Evolutionary conservation across 1,284 basidiomycete genomes (phyloP), one percentile per base, ranked within the genome.

Genomic region (Crocinoboletus sp.): DNA sequence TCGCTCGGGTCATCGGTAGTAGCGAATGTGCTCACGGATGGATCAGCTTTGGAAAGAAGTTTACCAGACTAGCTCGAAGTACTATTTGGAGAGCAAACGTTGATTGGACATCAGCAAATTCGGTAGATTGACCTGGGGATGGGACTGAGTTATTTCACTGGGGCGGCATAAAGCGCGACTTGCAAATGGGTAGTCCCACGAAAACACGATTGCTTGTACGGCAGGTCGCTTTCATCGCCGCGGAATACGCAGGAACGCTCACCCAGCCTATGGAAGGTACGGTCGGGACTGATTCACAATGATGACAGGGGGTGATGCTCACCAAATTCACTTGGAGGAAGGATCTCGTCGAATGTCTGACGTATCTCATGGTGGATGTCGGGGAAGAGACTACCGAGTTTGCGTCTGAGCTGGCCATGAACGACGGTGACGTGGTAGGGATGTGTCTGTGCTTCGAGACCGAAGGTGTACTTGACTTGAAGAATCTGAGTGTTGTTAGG

Each of bases 111-210:
- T 66, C 53, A 28, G 63, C 61, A 39, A 67, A 66, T 43, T 51
- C 60, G 35, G 55, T 45, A 54, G 45, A 63, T 35, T 50, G 55
- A 32, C 54, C 63, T 65, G 49, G 46, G 54, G 29, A 41, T 50
- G 57, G 43, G 43, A 24, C 31, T 49, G 41, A 57, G 34, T 31
- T 31, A 20, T 22, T 35, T 38, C 39, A 36, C 43, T 41, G 48
- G 27, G 38, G 30, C 25, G 36, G 35, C 15, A 38, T 19, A 27
- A 51, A 36, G 41, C 8, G 37, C 30, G 41, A 60, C 61, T 48
- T 53, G 74, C 73, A 73, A 24, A 69, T 35, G 7, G 68, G 66
- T 10, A 64, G 39, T 6, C 74, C 72, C n/a, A 76, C 69, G 43
- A 75, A 74, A 27, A 69, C 47, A 24, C 73, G 69, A 45, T 68